These are phyloP conservation scores for Lepidium sativum DNA, from an alignment of 345 rosid species.

Conservation along the genomic window DNA sequence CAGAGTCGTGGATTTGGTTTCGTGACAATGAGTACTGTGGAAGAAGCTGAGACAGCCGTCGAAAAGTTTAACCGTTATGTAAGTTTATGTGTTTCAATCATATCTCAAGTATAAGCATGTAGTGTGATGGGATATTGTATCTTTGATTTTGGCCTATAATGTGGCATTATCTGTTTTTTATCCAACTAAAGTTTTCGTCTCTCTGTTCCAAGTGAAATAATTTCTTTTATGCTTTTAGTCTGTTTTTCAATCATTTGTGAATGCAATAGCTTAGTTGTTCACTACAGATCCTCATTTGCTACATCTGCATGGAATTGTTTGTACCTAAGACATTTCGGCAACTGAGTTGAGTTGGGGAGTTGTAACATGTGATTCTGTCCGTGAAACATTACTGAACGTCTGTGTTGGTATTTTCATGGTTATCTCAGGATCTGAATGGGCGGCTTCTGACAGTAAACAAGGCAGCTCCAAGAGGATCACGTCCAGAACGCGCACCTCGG, in stretches of 20 bases:
- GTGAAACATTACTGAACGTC: not conserved
- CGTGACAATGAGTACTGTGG: slow-evolving; percentile 80
- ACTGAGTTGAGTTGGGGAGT: not conserved
- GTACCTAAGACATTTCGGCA: not conserved
- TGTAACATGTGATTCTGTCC: not conserved
- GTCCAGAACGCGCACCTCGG: slow-evolving; percentile 56
- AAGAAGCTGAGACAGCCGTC: slow-evolving; percentile 79
- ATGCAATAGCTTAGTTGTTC: not conserved
- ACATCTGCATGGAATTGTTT: not conserved
- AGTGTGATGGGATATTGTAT: not conserved
- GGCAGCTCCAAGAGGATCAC: slow-evolving; percentile 81
- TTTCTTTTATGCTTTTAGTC: not conserved
- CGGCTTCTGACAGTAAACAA: slow-evolving; percentile 72
- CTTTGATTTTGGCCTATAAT: not conserved
- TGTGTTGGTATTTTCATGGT: not conserved
- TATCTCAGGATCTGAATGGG: slow-evolving; percentile 60
- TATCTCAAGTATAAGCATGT: not conserved
- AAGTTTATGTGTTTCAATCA: slow-evolving; percentile 30
- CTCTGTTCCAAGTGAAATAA: not conserved
- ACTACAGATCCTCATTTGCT: not conserved
- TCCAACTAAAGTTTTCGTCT: not conserved
- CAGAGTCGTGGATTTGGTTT: slow-evolving; percentile 93
- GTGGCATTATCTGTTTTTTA: not conserved
- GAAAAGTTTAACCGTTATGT: slow-evolving; percentile 63
- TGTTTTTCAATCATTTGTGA: not conserved